Evolutionary conservation across 257 asterid species (phyloP).

Genomic region (Nicotiana obtusifolia): DNA sequence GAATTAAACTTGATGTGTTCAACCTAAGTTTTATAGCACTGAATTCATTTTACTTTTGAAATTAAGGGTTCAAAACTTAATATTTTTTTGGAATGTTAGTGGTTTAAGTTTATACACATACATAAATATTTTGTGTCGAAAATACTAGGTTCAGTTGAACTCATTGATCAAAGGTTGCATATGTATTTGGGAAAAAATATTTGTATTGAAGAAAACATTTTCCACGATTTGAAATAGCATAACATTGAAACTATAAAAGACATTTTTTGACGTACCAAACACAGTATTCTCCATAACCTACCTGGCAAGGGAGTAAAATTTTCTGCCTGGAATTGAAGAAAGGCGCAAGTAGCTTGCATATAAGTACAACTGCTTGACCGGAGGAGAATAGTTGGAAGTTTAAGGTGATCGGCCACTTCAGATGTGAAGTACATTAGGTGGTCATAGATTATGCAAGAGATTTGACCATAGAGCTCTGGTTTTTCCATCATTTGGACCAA

Average conservation of each 20-base stretch:
- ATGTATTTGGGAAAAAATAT: neutral
- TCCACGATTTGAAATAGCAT: neutral
- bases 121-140: too few relatives aligned
- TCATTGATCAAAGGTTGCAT: too few relatives aligned
- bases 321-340: constrained; percentile 19
- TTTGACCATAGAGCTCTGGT: neutral
- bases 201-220: neutral
- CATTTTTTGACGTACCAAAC: neutral
- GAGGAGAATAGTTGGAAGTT: constrained; percentile 19
- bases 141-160: neutral
- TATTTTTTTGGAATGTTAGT: too few relatives aligned
- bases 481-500: constrained; percentile 17
- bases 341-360: neutral
- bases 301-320: constrained; percentile 23
- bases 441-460: constrained; percentile 23
- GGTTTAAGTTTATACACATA: too few relatives aligned
- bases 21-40: too few relatives aligned
- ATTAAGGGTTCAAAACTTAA: too few relatives aligned
- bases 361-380: constrained; percentile 18
- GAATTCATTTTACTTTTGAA: too few relatives aligned
- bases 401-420: constrained; percentile 11
- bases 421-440: constrained; percentile 18
- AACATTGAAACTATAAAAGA: neutral
- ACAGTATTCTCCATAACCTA: neutral
- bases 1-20: too few relatives aligned